Conservation (phyloP, 371 early-diverging fungal genomes). For the Saksenaea vasiformis region DNA sequence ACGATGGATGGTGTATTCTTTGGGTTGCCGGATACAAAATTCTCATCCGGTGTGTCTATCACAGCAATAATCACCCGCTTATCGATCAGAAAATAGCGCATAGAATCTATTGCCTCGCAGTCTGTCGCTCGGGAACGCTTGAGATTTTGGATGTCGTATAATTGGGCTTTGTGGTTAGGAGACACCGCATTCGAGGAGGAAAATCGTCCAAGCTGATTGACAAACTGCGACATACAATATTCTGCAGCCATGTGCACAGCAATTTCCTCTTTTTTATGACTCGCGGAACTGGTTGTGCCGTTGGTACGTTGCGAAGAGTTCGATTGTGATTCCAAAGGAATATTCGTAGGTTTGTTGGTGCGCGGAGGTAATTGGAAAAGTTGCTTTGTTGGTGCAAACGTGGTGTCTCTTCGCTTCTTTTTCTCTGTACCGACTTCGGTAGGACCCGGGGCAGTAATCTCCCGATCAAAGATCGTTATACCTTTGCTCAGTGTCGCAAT, state of each 20-base stretch:
- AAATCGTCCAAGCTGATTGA: constrained; percentile 72
- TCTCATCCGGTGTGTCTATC: constrained; percentile 25
- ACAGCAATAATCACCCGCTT: constrained; percentile 64
- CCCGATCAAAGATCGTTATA: constrained; percentile 64
- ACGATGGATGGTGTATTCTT: constrained; percentile 45
- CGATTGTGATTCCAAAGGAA: constrained; percentile 11
- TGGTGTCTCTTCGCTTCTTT: constrained; percentile 49
- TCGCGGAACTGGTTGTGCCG: not conserved
- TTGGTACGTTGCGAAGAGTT: not conserved
- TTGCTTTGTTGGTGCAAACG: constrained; percentile 50
- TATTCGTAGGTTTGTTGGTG: constrained; percentile 21
- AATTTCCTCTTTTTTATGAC: constrained; percentile 46
- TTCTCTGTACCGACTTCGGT: constrained; percentile 25
- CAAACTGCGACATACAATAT: constrained; percentile 68
- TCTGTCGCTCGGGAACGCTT: constrained; percentile 10
- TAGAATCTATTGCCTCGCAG: constrained; percentile 28
- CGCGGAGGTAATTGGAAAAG: constrained; percentile 48
- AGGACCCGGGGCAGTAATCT: constrained; percentile 20
- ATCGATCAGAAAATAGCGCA: constrained; percentile 72
- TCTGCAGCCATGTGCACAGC: constrained; percentile 78
- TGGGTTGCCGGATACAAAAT: constrained; percentile 4
- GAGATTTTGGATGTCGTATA: constrained; percentile 51
- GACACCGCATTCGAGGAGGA: constrained; percentile 62
- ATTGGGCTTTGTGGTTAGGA: constrained; percentile 56
- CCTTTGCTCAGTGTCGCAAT: constrained; percentile 72